A percentile compares a stretch with the other conserved stretches of the same genome.
Evolutionary conservation across 2,329 filamentous ascomycete genomes (phyloP).

Genomic region (Aspergillus calidoustus): DNA sequence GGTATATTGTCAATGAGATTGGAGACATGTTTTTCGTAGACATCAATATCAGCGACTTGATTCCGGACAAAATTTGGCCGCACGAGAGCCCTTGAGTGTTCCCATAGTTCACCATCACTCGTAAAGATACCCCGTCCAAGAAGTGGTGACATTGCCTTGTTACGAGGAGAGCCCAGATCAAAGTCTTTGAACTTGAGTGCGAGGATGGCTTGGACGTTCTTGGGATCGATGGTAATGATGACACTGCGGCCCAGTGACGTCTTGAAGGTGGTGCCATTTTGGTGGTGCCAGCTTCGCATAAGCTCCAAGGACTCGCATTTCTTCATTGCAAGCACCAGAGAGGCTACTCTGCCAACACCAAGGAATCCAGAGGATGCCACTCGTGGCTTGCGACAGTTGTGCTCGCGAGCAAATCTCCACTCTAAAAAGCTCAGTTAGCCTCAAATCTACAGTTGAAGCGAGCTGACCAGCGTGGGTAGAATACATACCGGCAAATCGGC

Average conservation of each 20-base stretch:
- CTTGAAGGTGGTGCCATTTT: too few relatives aligned
- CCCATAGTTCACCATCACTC: constrained; percentile 78
- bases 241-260: constrained; percentile 24
- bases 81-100: constrained; percentile 75
- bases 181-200: constrained; percentile 83
- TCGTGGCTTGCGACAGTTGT: too few relatives aligned
- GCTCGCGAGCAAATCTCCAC: too few relatives aligned
- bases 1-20: constrained; percentile 59
- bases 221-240: constrained; percentile 41
- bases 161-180: constrained; percentile 71
- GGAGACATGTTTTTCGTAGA: constrained; percentile 79
- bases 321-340: too few relatives aligned
- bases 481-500: too few relatives aligned
- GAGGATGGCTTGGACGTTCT: constrained; percentile 82
- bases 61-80: constrained; percentile 86
- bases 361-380: too few relatives aligned
- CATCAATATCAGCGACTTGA: constrained; percentile 77
- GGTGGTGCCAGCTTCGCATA: too few relatives aligned
- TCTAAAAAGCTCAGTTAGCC: too few relatives aligned
- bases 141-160: constrained; percentile 59
- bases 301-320: too few relatives aligned
- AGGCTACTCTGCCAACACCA: too few relatives aligned
- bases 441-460: too few relatives aligned
- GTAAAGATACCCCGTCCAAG: constrained; percentile 58
- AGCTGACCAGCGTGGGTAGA: too few relatives aligned